A percentile compares a stretch with the other conserved stretches of the same genome.
Conservation (phyloP, 2,329 filamentous ascomycete species). For the Fusarium albidum region DNA sequence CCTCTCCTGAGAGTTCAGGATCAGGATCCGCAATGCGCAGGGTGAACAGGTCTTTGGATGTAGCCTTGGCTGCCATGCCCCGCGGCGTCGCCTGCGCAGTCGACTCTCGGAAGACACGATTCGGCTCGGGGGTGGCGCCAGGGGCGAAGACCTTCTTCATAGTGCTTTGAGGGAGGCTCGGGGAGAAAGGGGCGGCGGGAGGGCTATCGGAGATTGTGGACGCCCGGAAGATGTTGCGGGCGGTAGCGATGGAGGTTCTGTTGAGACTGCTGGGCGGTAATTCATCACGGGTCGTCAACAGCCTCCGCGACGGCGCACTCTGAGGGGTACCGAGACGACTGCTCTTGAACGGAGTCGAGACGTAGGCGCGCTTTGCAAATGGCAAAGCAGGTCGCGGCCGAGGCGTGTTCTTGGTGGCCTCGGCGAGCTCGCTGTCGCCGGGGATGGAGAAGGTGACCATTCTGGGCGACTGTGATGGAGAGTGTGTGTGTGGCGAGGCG, state of each 20-base stretch:
- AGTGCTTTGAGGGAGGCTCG: constrained; percentile 54
- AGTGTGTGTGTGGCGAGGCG: constrained; percentile 7
- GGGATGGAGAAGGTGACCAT: constrained; percentile 53
- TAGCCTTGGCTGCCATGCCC: constrained; percentile 58
- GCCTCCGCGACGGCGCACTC: constrained; percentile 47
- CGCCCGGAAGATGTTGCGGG: constrained; percentile 53
- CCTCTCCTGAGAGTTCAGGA: constrained; percentile 63
- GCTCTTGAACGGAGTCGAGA: constrained; percentile 47
- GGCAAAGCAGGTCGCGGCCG: constrained; percentile 51
- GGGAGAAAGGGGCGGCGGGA: constrained; percentile 51
- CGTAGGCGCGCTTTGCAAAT: constrained; percentile 54
- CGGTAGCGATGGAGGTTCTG: constrained; percentile 46
- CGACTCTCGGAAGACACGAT: constrained; percentile 53
- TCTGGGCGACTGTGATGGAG: constrained; percentile 11
- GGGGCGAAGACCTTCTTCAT: constrained; percentile 59
- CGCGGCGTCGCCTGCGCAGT: constrained; percentile 57
- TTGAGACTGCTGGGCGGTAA: constrained; percentile 47
- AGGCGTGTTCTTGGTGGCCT: constrained; percentile 46
- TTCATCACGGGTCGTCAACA: constrained; percentile 47
- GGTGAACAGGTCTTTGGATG: constrained; percentile 61
- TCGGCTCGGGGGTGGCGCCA: constrained; percentile 53
- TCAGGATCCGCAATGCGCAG: constrained; percentile 68
- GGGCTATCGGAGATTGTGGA: constrained; percentile 48
- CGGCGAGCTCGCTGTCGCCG: constrained; percentile 45
- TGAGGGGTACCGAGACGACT: constrained; percentile 51